Evolutionary conservation across 2,329 filamentous ascomycete genomes (phyloP).

Genomic region (Epichloe baconii): DNA sequence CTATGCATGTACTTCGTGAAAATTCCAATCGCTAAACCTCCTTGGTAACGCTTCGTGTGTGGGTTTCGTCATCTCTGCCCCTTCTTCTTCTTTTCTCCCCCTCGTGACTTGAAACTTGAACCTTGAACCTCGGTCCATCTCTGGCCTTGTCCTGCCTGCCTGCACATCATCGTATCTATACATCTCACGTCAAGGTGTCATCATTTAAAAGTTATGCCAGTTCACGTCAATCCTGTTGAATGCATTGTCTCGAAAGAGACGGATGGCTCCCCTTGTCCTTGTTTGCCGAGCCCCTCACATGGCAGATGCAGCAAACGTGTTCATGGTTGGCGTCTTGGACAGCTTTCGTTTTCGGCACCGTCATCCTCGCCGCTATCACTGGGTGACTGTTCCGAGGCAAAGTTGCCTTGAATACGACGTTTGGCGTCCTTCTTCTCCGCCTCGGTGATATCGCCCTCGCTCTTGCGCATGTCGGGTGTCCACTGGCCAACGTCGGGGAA

Average conservation of each 20-base stretch:
- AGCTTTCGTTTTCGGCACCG: conserved; percentile 9
- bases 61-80: background rate
- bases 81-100: background rate
- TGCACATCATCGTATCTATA: background rate
- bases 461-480: conserved; percentile 77
- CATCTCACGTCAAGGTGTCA: background rate
- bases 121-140: background rate
- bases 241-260: background rate
- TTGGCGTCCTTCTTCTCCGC: conserved; percentile 76
- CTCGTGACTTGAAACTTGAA: background rate
- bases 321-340: conserved; percentile 20
- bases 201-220: background rate
- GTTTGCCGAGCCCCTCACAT: conserved; percentile 9
- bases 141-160: background rate
- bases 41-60: background rate
- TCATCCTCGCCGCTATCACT: conserved; percentile 27
- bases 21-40: background rate
- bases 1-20: background rate
- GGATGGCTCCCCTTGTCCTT: background rate
- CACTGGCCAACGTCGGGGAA: conserved; percentile 57
- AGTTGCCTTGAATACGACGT: conserved; percentile 57
- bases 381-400: conserved; percentile 26
- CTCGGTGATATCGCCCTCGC: conserved; percentile 59
- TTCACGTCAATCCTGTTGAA: background rate
- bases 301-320: conserved; percentile 26